phyloP scores from a whole-genome alignment of 257 asterid species.

The Verbascum thapsus region DNA sequence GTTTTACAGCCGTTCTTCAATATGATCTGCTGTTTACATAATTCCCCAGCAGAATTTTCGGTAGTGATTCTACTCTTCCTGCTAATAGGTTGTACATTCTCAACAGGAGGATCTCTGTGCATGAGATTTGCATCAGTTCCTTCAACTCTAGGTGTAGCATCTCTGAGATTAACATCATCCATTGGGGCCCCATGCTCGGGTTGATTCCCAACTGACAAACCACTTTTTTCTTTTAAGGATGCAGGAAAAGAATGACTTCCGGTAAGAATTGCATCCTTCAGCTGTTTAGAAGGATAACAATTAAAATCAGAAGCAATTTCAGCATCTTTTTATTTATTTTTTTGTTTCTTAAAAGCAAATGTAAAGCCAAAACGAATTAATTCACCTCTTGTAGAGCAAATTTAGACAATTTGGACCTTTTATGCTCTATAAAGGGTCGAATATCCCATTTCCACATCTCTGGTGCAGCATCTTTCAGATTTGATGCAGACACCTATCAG shows the following conservation, averaged over 20 bases:
- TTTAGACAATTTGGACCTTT: conserved; percentile 43
- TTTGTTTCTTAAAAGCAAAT: conserved; percentile 7
- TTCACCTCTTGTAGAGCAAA: conserved; percentile 48
- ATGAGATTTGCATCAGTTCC: conserved; percentile 26
- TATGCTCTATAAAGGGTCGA: conserved; percentile 48
- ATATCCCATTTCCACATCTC: conserved; percentile 58
- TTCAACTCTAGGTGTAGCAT: conserved; percentile 18
- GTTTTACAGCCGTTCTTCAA: conserved; percentile 33
- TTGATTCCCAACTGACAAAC: conserved; percentile 41
- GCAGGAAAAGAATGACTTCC: conserved; percentile 46
- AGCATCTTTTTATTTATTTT: not conserved
- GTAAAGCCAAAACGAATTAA: conserved; percentile 12
- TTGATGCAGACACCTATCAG: conserved; percentile 39
- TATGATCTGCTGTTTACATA: conserved; percentile 24
- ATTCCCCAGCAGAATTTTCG: conserved; percentile 32
- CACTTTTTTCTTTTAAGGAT: conserved; percentile 58
- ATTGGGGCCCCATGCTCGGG: conserved; percentile 27
- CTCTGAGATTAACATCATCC: conserved; percentile 30
- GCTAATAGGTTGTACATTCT: conserved; percentile 37
- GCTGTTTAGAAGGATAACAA: conserved; percentile 39
- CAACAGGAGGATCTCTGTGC: conserved; percentile 34
- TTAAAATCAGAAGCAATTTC: conserved; percentile 22
- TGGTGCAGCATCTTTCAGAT: conserved; percentile 38
- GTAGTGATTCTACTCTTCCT: conserved; percentile 34
- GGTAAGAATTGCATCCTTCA: conserved; percentile 52